Conservation (phyloP, 2,329 filamentous ascomycete species). For the Pseudopithomyces chartarum region DNA sequence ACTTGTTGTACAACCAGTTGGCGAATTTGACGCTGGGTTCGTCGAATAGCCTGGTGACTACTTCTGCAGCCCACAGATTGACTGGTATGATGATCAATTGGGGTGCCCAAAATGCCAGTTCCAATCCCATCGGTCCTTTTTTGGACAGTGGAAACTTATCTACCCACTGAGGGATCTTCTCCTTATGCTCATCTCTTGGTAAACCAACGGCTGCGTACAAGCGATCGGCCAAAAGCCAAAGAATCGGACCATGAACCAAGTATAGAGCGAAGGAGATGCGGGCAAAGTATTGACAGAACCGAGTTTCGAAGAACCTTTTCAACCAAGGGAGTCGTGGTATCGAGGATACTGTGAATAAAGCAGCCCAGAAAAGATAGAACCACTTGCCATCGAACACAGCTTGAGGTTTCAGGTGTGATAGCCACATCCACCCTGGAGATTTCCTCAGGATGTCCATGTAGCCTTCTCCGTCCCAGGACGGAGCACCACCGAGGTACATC, state of each 20-base stretch:
- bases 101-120: constrained; percentile 60
- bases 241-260: constrained; percentile 60
- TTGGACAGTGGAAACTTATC: constrained; percentile 61
- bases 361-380: constrained; percentile 69
- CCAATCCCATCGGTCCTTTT: constrained; percentile 62
- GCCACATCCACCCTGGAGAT: constrained; percentile 65
- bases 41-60: constrained; percentile 43
- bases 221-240: constrained; percentile 56
- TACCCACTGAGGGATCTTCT: constrained; percentile 62
- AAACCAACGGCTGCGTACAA: constrained; percentile 67
- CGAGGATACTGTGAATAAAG: constrained; percentile 60
- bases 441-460: constrained; percentile 57
- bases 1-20: constrained; percentile 60
- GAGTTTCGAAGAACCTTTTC: constrained; percentile 54
- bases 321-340: constrained; percentile 61
- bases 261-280: constrained; percentile 64
- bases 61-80: constrained; percentile 39
- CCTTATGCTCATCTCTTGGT: constrained; percentile 53
- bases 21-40: constrained; percentile 60
- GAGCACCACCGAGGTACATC: constrained; percentile 66
- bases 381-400: constrained; percentile 70
- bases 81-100: constrained; percentile 56
- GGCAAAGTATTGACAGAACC: constrained; percentile 60
- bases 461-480: constrained; percentile 50
- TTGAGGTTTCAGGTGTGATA: constrained; percentile 67